Conservation (phyloP, 306 rosid species). For the Ceratonia siliqua region DNA sequence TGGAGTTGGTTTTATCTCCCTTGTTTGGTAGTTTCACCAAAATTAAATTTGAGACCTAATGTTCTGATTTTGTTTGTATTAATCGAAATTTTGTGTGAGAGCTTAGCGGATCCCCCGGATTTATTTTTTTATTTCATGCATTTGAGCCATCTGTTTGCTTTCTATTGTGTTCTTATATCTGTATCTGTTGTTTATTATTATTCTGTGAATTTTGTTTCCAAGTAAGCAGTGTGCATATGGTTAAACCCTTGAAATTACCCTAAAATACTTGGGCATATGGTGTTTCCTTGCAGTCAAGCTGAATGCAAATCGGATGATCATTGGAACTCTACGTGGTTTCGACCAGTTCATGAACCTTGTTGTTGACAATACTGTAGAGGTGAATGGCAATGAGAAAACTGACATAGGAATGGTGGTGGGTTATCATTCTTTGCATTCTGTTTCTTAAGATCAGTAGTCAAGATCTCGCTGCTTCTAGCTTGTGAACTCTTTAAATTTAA, state of each 20-base stretch:
- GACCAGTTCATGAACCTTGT: conserved; percentile 98
- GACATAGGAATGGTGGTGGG: conserved; percentile 99
- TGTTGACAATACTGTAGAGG: conserved; percentile 90
- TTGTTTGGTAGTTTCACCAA: not conserved
- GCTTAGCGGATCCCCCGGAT: not conserved
- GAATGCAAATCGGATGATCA: conserved; percentile 86
- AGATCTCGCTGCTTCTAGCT: not conserved
- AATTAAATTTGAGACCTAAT: not conserved
- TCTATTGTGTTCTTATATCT: not conserved
- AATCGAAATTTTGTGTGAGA: not conserved
- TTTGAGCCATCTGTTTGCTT: not conserved
- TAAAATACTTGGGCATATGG: not conserved
- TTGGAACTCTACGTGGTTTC: conserved; percentile 93
- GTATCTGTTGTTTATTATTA: not conserved
- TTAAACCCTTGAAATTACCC: not conserved
- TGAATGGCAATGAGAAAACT: conserved; percentile 78
- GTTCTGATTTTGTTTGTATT: not conserved
- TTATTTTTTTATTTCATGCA: too few relatives aligned
- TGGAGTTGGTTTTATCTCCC: not conserved
- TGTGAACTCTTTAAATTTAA: not conserved
- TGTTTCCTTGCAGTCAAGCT: conserved; percentile 68
- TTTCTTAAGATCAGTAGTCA: not conserved
- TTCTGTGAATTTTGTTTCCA: not conserved
- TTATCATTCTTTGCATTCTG: conserved; percentile 15
- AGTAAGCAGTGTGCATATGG: not conserved